Evolutionary conservation across 1,284 basidiomycete species (phyloP), one percentile per base, ranked within the genome.

Genomic region (Puccinia polysora): DNA sequence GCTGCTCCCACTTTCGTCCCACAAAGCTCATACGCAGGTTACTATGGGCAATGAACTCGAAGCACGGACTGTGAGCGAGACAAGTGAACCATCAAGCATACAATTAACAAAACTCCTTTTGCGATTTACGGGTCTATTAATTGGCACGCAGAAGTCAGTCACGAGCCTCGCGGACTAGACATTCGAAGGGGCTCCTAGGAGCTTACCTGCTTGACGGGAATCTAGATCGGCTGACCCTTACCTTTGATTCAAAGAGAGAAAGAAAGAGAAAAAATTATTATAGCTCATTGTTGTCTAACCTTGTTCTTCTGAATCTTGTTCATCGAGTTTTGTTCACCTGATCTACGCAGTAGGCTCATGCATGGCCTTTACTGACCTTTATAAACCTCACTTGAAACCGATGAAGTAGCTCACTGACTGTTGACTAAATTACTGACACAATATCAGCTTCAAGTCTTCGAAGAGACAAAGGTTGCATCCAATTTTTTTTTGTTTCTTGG

Each of bases 1-100:
- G 49, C 58, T 18, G 68, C 68, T 7, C 68, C 68, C 20, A 45
- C 32, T 23, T 71, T 71, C 23, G 67, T 69, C 45, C 67, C 67
- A 28, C 68, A 71, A 45, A 49, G 58, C n/a, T 20, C 40, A 12
- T 71, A 71, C 28, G 56, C 68, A 15, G 68, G 68, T 23, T 71
- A 71, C 38, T 71, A 59, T 71, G 68, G 47, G 32, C 68, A 71
- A 63, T 71, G 32, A 43, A 49, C 45, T 18, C 25, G 15, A 28
- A n/a, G n/a, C n/a, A n/a, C 34, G 32, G 36, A 47, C 18, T 40
- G 47, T 20, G 4, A 23, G 59, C n/a, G 52, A 5, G 50, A 4
- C 49, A n/a, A 62, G 14, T 28, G 47, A 62, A 38, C 18, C 18
- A 15, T 23, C 20, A 5, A 28, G 45, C 2, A 14, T 20, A 30